phyloP scores from a whole-genome alignment of 2,329 filamentous ascomycete genomes.

The Aspergillus sp. region DNA sequence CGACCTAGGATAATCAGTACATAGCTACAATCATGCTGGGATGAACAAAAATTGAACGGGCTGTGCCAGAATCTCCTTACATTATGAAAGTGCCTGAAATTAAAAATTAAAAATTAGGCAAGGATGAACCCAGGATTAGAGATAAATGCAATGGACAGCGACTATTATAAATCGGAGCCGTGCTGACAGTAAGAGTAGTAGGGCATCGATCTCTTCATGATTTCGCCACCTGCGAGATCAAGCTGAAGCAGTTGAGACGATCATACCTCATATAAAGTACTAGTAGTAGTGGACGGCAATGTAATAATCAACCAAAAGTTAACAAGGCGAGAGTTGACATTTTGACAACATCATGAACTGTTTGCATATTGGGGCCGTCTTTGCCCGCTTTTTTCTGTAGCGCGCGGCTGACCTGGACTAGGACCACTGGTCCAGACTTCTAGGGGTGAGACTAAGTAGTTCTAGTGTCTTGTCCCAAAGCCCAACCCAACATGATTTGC shows the following conservation, averaged over 20 bases:
- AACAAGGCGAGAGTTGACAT: background rate
- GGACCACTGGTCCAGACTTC: background rate
- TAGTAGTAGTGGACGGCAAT: background rate
- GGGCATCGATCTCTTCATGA: background rate
- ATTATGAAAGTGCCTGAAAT: background rate
- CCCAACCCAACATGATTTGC: background rate
- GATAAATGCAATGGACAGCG: background rate
- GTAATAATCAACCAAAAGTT: background rate
- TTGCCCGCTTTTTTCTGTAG: background rate
- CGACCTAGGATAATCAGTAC: conserved; percentile 9
- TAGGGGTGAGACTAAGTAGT: background rate
- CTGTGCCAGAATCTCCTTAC: background rate
- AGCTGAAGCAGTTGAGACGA: background rate
- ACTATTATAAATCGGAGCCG: background rate
- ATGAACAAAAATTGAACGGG: background rate
- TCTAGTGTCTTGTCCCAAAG: background rate
- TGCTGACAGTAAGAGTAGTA: background rate
- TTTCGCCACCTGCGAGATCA: background rate
- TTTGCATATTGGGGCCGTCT: background rate
- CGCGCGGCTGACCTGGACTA: conserved; percentile 9
- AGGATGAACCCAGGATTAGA: background rate
- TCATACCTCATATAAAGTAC: background rate
- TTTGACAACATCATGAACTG: background rate
- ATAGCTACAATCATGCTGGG: background rate
- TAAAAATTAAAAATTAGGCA: background rate